Percentiles rank a stretch among this genome's conserved stretches.
These are phyloP conservation scores for Xylaria arbuscula DNA, from an alignment of 2,329 filamentous ascomycete species.

Conservation along the genomic window DNA sequence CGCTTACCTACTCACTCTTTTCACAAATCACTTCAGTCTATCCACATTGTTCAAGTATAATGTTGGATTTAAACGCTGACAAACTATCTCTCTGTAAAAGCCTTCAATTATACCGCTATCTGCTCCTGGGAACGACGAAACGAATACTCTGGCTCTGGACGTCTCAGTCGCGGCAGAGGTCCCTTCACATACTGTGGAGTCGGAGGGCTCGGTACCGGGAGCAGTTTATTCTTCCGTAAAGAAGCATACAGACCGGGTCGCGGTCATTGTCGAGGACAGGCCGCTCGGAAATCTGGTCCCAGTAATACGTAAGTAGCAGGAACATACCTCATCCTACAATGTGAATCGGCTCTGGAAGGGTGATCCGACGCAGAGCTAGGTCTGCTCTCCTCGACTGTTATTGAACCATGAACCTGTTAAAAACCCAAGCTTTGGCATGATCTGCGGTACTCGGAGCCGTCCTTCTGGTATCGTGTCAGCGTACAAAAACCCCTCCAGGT, in stretches of 20 bases:
- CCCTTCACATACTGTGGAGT: background rate
- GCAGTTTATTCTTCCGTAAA: background rate
- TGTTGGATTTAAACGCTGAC: slow-evolving; percentile 4
- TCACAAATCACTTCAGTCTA: background rate
- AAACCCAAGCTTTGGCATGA: too few species aligned
- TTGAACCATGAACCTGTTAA: background rate
- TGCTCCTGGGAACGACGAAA: background rate
- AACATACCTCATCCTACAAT: background rate
- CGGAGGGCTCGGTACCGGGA: background rate
- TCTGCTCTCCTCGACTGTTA: background rate
- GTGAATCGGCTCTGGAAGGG: background rate
- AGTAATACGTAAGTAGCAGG: slow-evolving; percentile 45
- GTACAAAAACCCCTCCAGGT: too few species aligned
- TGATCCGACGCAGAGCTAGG: background rate
- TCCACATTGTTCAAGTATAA: background rate
- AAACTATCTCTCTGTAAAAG: slow-evolving; percentile 3
- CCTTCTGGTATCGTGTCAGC: too few species aligned
- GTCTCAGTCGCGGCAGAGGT: background rate
- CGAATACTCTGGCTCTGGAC: background rate
- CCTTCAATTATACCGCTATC: background rate
- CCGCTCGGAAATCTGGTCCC: slow-evolving; percentile 52
- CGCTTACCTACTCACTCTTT: background rate
- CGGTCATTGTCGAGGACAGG: slow-evolving; percentile 54
- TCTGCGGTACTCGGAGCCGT: too few species aligned
- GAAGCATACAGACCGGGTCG: slow-evolving; percentile 45